A percentile compares a stretch with the other conserved stretches of the same genome.
Conservation (phyloP, 768 basidiomycete genomes). For the Tulasnella sp. region DNA sequence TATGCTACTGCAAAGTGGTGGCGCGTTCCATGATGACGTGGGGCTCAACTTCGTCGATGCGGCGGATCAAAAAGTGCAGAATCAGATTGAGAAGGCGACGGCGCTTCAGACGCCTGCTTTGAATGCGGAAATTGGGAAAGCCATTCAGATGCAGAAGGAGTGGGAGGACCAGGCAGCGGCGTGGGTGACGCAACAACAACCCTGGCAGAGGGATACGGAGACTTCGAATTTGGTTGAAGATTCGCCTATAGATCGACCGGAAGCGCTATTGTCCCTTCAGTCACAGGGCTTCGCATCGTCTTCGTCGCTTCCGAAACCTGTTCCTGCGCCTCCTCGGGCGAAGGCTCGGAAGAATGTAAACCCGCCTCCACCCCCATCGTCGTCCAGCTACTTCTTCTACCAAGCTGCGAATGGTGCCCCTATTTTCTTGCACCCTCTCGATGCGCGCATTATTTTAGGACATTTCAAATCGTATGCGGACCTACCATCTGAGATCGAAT, state of each 20-base stretch:
- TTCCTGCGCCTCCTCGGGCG: conserved; percentile 11
- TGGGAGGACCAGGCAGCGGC: background rate
- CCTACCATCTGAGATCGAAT: conserved; percentile 72
- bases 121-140: conserved; percentile 51
- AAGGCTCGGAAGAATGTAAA: conserved; percentile 46
- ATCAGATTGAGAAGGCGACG: conserved; percentile 67
- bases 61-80: conserved; percentile 63
- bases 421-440: conserved; percentile 88
- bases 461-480: conserved; percentile 71
- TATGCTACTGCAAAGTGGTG: conserved; percentile 49
- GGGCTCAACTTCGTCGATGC: conserved; percentile 70
- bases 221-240: conserved; percentile 13
- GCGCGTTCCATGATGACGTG: conserved; percentile 46
- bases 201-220: conserved; percentile 22
- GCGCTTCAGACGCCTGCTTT: conserved; percentile 66
- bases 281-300: conserved; percentile 12
- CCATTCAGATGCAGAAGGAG: conserved; percentile 23
- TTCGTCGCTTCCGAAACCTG: conserved; percentile 1
- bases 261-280: conserved; percentile 44
- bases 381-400: conserved; percentile 90
- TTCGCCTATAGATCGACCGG: conserved; percentile 37
- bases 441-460: conserved; percentile 83
- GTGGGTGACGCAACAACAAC: conserved; percentile 3
- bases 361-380: conserved; percentile 66
- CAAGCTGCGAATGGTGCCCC: conserved; percentile 87